phyloP scores from a whole-genome alignment of 2,329 filamentous ascomycete genomes.

The Emmonsia crescens region DNA sequence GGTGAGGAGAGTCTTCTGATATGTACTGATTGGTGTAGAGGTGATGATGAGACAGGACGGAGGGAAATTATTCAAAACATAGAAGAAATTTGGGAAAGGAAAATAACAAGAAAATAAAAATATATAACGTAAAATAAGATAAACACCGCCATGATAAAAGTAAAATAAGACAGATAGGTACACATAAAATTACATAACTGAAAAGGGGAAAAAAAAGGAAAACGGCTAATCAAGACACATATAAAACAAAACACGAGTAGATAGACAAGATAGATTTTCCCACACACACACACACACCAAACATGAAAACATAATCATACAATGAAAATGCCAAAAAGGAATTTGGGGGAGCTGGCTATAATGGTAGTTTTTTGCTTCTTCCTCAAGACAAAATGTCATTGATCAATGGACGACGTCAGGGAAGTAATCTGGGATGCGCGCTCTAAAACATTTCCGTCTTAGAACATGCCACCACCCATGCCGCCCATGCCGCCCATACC shows the following conservation, averaged over 20 bases:
- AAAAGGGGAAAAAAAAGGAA: neutral
- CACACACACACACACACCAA: neutral
- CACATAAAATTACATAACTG: neutral
- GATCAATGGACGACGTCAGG: neutral
- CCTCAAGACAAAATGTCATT: neutral
- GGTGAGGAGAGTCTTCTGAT: neutral
- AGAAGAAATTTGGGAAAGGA: neutral
- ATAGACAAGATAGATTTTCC: neutral
- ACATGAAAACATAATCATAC: neutral
- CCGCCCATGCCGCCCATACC: constrained; percentile 48
- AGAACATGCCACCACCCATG: constrained; percentile 56
- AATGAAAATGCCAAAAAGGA: neutral
- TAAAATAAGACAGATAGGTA: neutral
- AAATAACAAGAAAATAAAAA: neutral
- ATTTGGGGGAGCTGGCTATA: neutral
- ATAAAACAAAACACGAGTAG: neutral
- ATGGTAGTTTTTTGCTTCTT: neutral
- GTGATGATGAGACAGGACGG: neutral
- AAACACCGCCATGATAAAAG: neutral
- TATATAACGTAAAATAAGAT: too few species aligned
- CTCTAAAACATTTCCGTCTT: constrained; percentile 21
- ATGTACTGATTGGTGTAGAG: neutral
- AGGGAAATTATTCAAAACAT: neutral
- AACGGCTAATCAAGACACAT: neutral
- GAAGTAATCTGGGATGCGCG: neutral